Evolutionary conservation across 371 early-diverging fungal genomes (phyloP), one percentile per base, ranked within the genome.

Genomic region (Mortierella sp.): DNA sequence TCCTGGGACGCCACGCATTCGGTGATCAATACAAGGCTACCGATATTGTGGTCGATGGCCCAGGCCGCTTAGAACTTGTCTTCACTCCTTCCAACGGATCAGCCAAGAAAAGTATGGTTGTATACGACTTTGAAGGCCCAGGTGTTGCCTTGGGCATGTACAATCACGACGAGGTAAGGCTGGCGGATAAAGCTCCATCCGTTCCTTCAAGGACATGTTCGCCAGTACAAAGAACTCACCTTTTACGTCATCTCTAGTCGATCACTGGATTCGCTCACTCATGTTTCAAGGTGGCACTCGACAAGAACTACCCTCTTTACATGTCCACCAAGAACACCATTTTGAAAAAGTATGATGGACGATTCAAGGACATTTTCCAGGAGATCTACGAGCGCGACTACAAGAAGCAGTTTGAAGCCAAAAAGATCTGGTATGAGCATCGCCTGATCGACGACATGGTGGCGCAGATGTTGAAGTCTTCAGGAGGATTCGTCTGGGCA

Each of bases 401-500:
- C 82, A 82, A 86, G 70, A 57, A 78, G 28, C 83, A 87, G 30
- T 94, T 90, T 63, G 90, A 94, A 58, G 83, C 79, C 26, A 69
- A 71, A 13, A 87, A 87, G 61, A 90, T 96, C 72, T 95, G 93
- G 94, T 96, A 96, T 74, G 96, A 96, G 81, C 97, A 96, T 81
- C 91, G 94, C 51, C 85, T 96, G 59, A 96, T 96, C 70, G 97
- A 96, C 81, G 97, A 96, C 78, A 96, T 96, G 96, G 96, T 96
- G 64, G 97, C 97, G n/a, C 95, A 96, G 83, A 93, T 92, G 51
- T 83, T 96, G 71, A 96, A 96, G 82, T 93, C 94, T 64, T 83
- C 88, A 60, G 97, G 97, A 45, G 96, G 95, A 16, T 95, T 95
- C 59, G 92, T 96, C 13, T 94, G 96, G 91, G 96, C 97, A 0